Evolutionary conservation across 2,329 filamentous ascomycete genomes (phyloP).

Genomic region (Curvularia eragrostidis): DNA sequence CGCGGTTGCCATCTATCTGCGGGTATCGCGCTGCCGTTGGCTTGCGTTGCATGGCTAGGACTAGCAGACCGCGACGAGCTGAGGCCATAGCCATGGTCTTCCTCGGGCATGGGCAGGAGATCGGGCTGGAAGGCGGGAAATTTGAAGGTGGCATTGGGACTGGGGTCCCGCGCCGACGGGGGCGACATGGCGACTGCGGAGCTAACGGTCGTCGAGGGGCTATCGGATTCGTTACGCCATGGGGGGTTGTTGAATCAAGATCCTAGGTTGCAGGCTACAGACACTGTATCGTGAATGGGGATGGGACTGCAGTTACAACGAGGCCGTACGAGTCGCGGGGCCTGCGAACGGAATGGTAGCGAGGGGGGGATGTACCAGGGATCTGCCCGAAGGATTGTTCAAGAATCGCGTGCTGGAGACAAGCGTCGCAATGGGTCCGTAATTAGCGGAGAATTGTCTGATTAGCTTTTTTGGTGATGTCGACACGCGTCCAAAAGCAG

Average conservation of each 20-base stretch:
- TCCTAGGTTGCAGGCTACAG: not conserved
- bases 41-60: slow-evolving; percentile 35
- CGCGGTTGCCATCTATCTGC: slow-evolving; percentile 68
- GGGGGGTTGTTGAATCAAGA: slow-evolving; percentile 20
- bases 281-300: slow-evolving; percentile 6
- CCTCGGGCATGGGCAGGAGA: slow-evolving; percentile 48
- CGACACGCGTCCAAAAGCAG: slow-evolving; percentile 34
- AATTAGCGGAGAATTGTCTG: slow-evolving; percentile 27
- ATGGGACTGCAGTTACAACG: slow-evolving; percentile 3
- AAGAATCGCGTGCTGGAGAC: slow-evolving; percentile 21
- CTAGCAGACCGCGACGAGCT: slow-evolving; percentile 45
- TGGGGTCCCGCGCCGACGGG: slow-evolving; percentile 38
- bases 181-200: slow-evolving; percentile 39
- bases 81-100: slow-evolving; percentile 40
- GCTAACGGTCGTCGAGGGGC: slow-evolving; percentile 17
- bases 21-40: slow-evolving; percentile 40
- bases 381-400: slow-evolving; percentile 11
- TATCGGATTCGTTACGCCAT: slow-evolving; percentile 43
- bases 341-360: slow-evolving; percentile 3
- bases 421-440: slow-evolving; percentile 28
- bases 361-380: slow-evolving; percentile 4
- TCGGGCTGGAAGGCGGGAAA: slow-evolving; percentile 56
- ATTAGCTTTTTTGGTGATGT: slow-evolving; percentile 23
- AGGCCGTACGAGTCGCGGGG: not conserved
- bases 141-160: slow-evolving; percentile 50